A percentile compares a stretch with the other conserved stretches of the same genome.
Conservation (phyloP, 2,329 filamentous ascomycete species). For the Penicillium psychrosexuale region DNA sequence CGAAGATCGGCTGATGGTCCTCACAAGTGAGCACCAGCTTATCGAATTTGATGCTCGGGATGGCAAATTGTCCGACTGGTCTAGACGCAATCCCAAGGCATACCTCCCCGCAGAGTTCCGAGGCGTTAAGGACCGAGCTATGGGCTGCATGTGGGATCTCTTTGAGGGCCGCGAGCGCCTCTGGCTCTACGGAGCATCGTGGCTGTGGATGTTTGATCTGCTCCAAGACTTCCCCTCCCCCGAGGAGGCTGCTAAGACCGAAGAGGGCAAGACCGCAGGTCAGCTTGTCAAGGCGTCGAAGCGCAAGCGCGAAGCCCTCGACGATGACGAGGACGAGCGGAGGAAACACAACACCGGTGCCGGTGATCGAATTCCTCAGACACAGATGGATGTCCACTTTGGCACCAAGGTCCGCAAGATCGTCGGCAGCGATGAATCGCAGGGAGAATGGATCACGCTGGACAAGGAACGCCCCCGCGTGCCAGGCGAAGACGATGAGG, state of each 20-base stretch:
- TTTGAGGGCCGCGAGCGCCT: conserved; percentile 57
- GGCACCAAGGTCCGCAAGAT: conserved; percentile 51
- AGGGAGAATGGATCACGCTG: conserved; percentile 35
- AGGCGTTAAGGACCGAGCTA: conserved; percentile 72
- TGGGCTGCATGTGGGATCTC: conserved; percentile 81
- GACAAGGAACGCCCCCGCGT: conserved; percentile 29
- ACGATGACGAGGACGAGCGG: conserved; percentile 43
- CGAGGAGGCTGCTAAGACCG: conserved; percentile 28
- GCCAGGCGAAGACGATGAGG: conserved; percentile 32
- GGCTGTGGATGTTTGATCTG: conserved; percentile 90
- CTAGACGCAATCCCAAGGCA: conserved; percentile 72
- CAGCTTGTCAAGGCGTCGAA: conserved; percentile 33
- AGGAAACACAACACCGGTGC: conserved; percentile 53
- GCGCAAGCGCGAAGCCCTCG: conserved; percentile 42
- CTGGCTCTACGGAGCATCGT: conserved; percentile 84
- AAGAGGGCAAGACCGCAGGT: conserved; percentile 23
- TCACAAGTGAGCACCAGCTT: conserved; percentile 65
- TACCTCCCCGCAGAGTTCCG: conserved; percentile 72
- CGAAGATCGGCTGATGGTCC: conserved; percentile 56
- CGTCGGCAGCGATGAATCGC: conserved; percentile 38
- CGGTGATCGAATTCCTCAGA: conserved; percentile 51
- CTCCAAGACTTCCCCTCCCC: conserved; percentile 60
- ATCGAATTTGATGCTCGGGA: conserved; percentile 75
- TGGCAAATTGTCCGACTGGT: conserved; percentile 80
- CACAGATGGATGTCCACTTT: conserved; percentile 43